Evolutionary conservation across 1,284 basidiomycete genomes (phyloP).

Genomic region (Puccinia triticina): DNA sequence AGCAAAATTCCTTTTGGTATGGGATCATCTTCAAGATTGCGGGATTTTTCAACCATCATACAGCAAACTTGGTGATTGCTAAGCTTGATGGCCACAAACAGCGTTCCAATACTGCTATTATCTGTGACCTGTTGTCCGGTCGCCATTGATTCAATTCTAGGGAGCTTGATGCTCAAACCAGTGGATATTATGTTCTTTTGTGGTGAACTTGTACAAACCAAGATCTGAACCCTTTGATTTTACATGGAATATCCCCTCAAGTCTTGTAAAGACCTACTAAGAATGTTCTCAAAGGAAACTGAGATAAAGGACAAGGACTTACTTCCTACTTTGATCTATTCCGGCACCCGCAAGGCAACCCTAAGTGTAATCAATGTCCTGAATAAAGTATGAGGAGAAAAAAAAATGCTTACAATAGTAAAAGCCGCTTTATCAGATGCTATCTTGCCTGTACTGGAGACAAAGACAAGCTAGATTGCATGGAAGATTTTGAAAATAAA

Average conservation of each 20-base stretch:
- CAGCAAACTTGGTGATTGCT: neutral
- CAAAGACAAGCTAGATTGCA: neutral
- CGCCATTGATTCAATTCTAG: neutral
- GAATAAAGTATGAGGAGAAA: neutral
- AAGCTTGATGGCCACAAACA: constrained; percentile 13
- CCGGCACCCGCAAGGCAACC: neutral
- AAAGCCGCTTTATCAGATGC: neutral
- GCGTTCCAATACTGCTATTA: neutral
- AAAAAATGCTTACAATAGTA: neutral
- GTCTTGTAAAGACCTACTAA: neutral
- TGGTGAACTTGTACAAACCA: constrained; percentile 2
- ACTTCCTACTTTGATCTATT: neutral
- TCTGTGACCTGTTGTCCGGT: constrained; percentile 4
- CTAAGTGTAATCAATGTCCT: neutral
- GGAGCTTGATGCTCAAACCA: neutral
- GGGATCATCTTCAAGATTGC: neutral
- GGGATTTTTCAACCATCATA: constrained; percentile 18
- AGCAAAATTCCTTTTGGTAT: neutral
- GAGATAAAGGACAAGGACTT: neutral
- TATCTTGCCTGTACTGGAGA: constrained; percentile 15
- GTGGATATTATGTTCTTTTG: neutral
- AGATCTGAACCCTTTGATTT: neutral
- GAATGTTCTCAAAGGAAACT: neutral
- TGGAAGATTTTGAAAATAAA: neutral
- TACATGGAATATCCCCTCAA: neutral